These are phyloP conservation scores for Penicillium sp. DNA, from an alignment of 2,329 filamentous ascomycete species.

Conservation along the genomic window DNA sequence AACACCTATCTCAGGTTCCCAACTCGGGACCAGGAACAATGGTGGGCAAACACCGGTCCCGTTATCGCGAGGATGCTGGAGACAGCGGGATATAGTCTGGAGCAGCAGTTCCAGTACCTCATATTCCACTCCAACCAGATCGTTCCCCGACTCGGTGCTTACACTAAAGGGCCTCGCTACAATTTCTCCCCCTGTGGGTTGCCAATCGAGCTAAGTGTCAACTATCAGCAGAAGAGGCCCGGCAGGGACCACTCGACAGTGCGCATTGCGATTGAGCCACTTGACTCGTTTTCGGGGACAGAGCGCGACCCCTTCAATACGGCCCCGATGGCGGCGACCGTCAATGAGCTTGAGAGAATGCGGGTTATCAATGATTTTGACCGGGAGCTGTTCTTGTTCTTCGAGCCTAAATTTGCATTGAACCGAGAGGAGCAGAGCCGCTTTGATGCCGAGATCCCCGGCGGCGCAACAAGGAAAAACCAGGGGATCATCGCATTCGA, in stretches of 20 bases:
- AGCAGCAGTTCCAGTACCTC: not conserved
- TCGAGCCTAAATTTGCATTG: not conserved
- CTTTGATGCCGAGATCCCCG: not conserved
- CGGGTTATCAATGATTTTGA: not conserved
- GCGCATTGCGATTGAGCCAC: not conserved
- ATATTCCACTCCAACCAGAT: constrained; percentile 1
- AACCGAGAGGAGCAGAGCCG: not conserved
- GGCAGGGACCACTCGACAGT: not conserved
- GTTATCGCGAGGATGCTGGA: not conserved
- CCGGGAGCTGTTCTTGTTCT: not conserved
- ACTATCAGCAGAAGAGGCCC: constrained; percentile 6
- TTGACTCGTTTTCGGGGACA: not conserved
- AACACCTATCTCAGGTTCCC: not conserved
- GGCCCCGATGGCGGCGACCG: not conserved
- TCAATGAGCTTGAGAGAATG: not conserved
- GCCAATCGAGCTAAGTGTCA: constrained; percentile 12
- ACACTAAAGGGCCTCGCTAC: not conserved
- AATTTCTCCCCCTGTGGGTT: not conserved
- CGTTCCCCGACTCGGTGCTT: constrained; percentile 1
- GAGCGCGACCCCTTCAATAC: not conserved
- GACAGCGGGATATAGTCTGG: not conserved
- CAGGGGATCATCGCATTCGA: not conserved
- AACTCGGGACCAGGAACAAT: not conserved
- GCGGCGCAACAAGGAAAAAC: not conserved
- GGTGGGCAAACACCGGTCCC: not conserved